Evolutionary conservation across 768 basidiomycete species (phyloP), one percentile per base, ranked within the genome.

Genomic region (Podaxis carcinomalis): DNA sequence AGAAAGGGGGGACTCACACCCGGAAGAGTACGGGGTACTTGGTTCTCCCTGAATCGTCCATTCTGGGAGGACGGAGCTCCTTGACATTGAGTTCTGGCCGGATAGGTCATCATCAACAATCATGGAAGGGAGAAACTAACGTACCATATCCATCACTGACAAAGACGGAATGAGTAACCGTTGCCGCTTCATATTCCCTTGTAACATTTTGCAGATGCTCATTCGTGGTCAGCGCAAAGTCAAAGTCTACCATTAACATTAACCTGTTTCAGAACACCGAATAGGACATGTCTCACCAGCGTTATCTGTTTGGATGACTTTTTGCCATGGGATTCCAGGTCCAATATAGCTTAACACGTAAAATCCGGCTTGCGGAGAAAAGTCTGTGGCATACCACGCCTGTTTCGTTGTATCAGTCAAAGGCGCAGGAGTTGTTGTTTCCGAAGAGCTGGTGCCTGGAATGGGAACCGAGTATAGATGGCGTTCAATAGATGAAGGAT

Each of bases 21-120:
- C 83, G 79, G 79, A 98, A 94, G 28, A 99, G 77, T 21, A 98
- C 94, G 1, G 97, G 92, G 69, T 99, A 98, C 72, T 96, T 95
- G 7, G 90, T 93, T 47, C 92, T 86, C n/a, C 97, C 97, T 21
- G 93, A 89, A 67, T 91, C 88, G 67, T 99, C 97, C 87, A 98
- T 91, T 61, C 83, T 81, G 3, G 94, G 93, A 16, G 97, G 97
- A 14, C 93, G 85, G 66, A 96, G 83, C 75, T 98, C 95, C 68
- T 90, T 82, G 58, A 92, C 90, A 72, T 97, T 97, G 58, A 98
- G 77, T 68, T 93, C 93, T 95, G 66, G 51, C 47, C 25, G n/a
- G 25, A 32, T 36, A 11, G 25, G 39, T 44, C n/a, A 57, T 25
- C 25, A 39, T 16, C 11, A 37, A 16, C 9, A 25, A 25, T 63